Percentiles rank a stretch among this genome's conserved stretches.
These are phyloP conservation scores for Apiospora koreana DNA, from an alignment of 2,329 filamentous ascomycete species.

Conservation along the genomic window DNA sequence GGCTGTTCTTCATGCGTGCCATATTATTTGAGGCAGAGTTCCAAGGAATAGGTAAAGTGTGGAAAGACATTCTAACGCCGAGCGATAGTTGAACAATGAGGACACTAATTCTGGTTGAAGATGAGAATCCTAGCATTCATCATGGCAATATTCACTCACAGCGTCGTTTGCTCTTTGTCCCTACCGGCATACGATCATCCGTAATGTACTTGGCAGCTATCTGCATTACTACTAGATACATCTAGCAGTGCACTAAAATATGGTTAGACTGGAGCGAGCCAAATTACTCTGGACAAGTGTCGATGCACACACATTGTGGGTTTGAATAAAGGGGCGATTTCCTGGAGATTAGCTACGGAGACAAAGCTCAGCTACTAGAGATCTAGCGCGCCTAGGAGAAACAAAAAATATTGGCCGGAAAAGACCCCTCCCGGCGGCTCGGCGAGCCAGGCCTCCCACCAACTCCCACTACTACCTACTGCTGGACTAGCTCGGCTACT, in stretches of 20 bases:
- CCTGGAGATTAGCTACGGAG: too few species aligned
- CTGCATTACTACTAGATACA: too few species aligned
- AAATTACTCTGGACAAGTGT: neutral
- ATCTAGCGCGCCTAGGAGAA: too few species aligned
- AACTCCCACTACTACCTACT: neutral
- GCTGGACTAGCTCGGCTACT: neutral
- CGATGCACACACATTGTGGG: neutral
- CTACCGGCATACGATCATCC: too few species aligned
- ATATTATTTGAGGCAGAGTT: neutral
- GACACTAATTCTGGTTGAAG: neutral
- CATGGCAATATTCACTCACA: neutral
- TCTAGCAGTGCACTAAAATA: neutral
- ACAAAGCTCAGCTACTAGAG: too few species aligned
- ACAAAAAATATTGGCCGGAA: too few species aligned
- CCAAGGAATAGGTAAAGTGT: too few species aligned
- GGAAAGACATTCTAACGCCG: too few species aligned
- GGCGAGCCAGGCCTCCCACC: neutral
- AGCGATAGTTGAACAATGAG: neutral
- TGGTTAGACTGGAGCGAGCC: neutral
- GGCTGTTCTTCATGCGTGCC: neutral
- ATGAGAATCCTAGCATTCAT: neutral
- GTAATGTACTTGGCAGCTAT: neutral
- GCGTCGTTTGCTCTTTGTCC: neutral
- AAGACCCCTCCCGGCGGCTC: too few species aligned
- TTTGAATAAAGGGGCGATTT: neutral